These are phyloP conservation scores for Penicillium silybi DNA, from an alignment of 495 filamentous ascomycete species.

Conservation along the genomic window DNA sequence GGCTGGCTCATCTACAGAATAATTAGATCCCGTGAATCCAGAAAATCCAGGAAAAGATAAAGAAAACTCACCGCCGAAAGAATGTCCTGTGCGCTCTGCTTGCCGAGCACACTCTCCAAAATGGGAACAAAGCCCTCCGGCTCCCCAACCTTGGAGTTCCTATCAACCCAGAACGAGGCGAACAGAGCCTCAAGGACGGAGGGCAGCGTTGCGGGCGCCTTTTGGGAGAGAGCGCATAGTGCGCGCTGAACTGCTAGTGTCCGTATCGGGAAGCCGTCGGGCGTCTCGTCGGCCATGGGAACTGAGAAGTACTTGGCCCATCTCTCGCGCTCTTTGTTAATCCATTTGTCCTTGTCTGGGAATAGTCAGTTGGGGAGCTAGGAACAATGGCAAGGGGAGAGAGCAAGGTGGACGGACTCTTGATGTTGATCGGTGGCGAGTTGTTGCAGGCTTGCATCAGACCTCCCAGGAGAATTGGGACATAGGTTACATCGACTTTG, in stretches of 20 bases:
- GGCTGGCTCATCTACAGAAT: slow-evolving; percentile 30
- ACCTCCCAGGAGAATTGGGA: slow-evolving; percentile 68
- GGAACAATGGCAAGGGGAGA: background rate
- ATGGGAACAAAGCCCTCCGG: slow-evolving; percentile 45
- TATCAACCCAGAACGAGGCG: slow-evolving; percentile 56
- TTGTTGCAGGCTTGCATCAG: slow-evolving; percentile 65
- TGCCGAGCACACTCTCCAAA: slow-evolving; percentile 49
- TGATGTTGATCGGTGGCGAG: slow-evolving; percentile 60
- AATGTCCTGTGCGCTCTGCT: slow-evolving; percentile 37
- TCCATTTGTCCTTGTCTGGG: slow-evolving; percentile 66
- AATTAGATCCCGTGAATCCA: background rate
- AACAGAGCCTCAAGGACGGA: slow-evolving; percentile 47
- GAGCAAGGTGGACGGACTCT: slow-evolving; percentile 45
- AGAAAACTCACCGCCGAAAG: slow-evolving; percentile 31
- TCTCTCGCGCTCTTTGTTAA: slow-evolving; percentile 54
- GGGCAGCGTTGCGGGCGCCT: slow-evolving; percentile 40
- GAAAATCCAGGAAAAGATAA: background rate
- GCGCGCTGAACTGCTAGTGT: slow-evolving; percentile 52
- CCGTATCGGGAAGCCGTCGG: slow-evolving; percentile 56
- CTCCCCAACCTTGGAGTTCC: slow-evolving; percentile 42
- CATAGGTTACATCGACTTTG: slow-evolving; percentile 55
- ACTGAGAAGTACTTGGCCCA: slow-evolving; percentile 58
- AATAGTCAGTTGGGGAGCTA: background rate
- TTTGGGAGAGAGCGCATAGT: slow-evolving; percentile 36
- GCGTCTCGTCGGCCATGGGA: slow-evolving; percentile 48